These are phyloP conservation scores for Ceratobasidium sp. DNA, from an alignment of 1,284 basidiomycete genomes.

Conservation along the genomic window DNA sequence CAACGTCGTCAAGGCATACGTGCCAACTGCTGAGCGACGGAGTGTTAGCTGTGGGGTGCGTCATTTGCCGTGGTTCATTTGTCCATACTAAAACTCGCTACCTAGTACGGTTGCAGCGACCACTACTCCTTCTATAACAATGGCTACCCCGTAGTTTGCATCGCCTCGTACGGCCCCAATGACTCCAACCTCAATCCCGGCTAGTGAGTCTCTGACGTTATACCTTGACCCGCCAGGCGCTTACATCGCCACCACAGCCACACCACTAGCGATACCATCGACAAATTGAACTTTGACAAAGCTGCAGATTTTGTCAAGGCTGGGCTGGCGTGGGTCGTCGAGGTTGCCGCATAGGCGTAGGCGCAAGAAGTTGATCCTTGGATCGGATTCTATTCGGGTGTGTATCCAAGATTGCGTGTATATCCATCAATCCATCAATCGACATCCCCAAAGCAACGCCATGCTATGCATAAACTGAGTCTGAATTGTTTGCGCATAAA, in stretches of 20 bases:
- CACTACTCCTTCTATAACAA: slow-evolving; percentile 38
- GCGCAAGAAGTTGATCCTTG: not conserved
- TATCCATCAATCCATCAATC: too few relatives aligned
- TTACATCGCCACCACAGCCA: slow-evolving; percentile 1
- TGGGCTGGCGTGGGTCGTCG: slow-evolving; percentile 38
- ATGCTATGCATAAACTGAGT: too few relatives aligned
- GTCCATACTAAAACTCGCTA: not conserved
- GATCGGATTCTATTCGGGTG: not conserved
- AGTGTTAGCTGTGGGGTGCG: slow-evolving; percentile 40
- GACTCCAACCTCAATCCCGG: slow-evolving; percentile 39
- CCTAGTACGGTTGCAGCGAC: slow-evolving; percentile 38
- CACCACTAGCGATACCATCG: slow-evolving; percentile 35
- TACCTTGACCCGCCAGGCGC: too few relatives aligned
- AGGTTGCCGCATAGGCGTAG: slow-evolving; percentile 34
- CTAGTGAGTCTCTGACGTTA: slow-evolving; percentile 25
- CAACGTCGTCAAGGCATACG: slow-evolving; percentile 38
- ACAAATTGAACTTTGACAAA: slow-evolving; percentile 41
- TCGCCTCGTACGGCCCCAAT: slow-evolving; percentile 40
- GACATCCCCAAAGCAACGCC: too few relatives aligned
- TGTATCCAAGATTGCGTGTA: too few relatives aligned
- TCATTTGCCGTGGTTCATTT: not conserved
- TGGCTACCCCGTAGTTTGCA: slow-evolving; percentile 40
- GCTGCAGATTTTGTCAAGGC: slow-evolving; percentile 39
- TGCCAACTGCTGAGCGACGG: slow-evolving; percentile 35
- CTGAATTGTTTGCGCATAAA: too few relatives aligned